Evolutionary conservation across 176 grass and related monocot genomes (phyloP).

Genomic region (Hordeum vulgare): DNA sequence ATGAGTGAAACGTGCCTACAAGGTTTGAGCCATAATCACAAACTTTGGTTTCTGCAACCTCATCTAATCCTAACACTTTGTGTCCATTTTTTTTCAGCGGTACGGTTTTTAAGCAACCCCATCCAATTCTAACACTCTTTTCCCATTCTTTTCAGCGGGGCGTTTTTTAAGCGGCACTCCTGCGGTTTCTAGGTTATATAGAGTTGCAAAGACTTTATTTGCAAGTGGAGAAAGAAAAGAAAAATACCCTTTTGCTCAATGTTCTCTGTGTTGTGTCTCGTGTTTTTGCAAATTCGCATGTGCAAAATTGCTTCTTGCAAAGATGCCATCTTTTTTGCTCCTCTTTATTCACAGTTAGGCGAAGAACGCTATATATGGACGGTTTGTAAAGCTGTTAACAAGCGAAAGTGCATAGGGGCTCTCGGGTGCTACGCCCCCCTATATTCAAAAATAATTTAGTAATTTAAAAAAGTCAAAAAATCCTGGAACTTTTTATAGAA

Average conservation of each 20-base stretch:
- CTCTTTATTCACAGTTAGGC: background rate
- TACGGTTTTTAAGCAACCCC: background rate
- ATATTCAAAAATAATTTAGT: too few relatives aligned
- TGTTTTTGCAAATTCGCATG: background rate
- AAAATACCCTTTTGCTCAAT: background rate
- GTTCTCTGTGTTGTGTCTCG: background rate
- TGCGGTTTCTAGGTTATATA: background rate
- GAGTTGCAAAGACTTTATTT: background rate
- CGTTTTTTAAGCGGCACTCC: background rate
- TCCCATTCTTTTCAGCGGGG: too few relatives aligned
- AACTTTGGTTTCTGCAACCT: background rate
- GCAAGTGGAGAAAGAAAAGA: background rate
- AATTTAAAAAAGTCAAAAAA: too few relatives aligned
- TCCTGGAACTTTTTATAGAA: too few relatives aligned
- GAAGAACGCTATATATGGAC: background rate
- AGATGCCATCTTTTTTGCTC: background rate
- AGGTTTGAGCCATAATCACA: constrained; percentile 1
- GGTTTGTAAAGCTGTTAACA: background rate
- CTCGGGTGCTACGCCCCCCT: too few relatives aligned
- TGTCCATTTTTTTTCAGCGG: background rate
- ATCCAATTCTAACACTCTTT: too few relatives aligned
- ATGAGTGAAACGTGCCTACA: constrained; percentile 50
- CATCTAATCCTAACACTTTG: background rate
- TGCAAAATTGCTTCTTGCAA: constrained; percentile 4
- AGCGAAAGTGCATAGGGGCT: too few relatives aligned